phyloP scores from a whole-genome alignment of 352 stramenopile species.

The Phytophthora crassamura region DNA sequence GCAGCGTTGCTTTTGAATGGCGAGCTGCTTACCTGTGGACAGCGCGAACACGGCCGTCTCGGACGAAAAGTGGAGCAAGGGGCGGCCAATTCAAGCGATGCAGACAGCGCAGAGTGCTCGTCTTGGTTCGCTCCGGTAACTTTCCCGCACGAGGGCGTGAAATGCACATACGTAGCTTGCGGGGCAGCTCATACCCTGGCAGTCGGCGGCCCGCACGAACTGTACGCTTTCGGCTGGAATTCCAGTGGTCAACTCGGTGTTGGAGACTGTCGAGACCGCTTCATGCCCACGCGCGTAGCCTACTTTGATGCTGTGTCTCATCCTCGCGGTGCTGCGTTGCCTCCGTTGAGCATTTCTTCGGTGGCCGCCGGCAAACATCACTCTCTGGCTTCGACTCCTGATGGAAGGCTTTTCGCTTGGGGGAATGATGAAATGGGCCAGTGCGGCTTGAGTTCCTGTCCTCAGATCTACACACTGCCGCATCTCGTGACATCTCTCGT shows the following conservation, averaged over 20 bases:
- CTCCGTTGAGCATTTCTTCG: conserved; percentile 40
- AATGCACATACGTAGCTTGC: conserved; percentile 64
- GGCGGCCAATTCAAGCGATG: not conserved
- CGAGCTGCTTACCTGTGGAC: conserved; percentile 67
- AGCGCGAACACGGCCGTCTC: conserved; percentile 60
- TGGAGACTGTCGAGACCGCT: conserved; percentile 60
- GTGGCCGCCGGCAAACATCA: conserved; percentile 62
- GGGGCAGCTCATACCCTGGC: conserved; percentile 67
- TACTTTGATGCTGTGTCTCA: conserved; percentile 53
- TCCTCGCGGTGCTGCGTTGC: not conserved
- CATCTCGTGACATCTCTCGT: conserved; percentile 68
- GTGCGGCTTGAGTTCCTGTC: conserved; percentile 69
- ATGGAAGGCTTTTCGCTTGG: conserved; percentile 72
- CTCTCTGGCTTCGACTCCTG: conserved; percentile 54
- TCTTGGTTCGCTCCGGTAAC: conserved; percentile 45
- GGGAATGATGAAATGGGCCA: conserved; percentile 78
- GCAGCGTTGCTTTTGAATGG: conserved; percentile 52
- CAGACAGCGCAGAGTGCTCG: conserved; percentile 28
- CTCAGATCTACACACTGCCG: conserved; percentile 79
- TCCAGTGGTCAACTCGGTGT: conserved; percentile 65
- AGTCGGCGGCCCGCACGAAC: conserved; percentile 39
- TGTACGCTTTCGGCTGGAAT: conserved; percentile 73
- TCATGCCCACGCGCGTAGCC: conserved; percentile 41
- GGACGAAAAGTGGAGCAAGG: conserved; percentile 32
- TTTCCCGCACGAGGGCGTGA: conserved; percentile 9